Evolutionary conservation across 2,329 filamentous ascomycete genomes (phyloP).

Genomic region (Triangularia setosa): DNA sequence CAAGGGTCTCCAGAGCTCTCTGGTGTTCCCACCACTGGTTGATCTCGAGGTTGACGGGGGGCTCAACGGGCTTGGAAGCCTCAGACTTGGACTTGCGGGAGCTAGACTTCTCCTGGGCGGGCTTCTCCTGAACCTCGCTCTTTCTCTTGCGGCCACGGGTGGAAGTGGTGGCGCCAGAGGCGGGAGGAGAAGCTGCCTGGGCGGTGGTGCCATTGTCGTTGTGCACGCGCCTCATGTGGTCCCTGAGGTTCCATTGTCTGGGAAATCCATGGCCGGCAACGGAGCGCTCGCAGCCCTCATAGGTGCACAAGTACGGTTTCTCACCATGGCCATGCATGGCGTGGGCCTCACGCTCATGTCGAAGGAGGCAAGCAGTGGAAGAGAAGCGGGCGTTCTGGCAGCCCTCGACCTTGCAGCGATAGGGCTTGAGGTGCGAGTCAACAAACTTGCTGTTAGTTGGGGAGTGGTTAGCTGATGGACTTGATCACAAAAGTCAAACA

Average conservation of each 20-base stretch:
- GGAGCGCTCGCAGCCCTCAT: conserved; percentile 81
- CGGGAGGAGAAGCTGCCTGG: conserved; percentile 38
- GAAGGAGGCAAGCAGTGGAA: conserved; percentile 88
- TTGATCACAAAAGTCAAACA: conserved; percentile 11
- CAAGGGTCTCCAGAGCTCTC: conserved; percentile 57
- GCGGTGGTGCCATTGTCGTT: conserved; percentile 42
- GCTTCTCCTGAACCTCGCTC: conserved; percentile 45
- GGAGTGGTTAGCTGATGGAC: conserved; percentile 17
- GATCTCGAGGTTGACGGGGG: conserved; percentile 20
- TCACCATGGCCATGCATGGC: conserved; percentile 93
- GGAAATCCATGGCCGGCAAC: conserved; percentile 84
- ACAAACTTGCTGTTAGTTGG: conserved; percentile 74
- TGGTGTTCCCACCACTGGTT: conserved; percentile 61
- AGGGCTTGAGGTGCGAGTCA: conserved; percentile 94
- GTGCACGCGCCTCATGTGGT: conserved; percentile 97
- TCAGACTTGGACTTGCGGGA: conserved; percentile 41
- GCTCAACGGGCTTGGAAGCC: conserved; percentile 23
- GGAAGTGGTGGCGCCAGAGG: conserved; percentile 30
- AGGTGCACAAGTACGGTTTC: conserved; percentile 86
- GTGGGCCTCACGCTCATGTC: conserved; percentile 93
- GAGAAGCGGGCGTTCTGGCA: conserved; percentile 89
- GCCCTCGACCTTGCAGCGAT: conserved; percentile 81
- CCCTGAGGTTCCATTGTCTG: conserved; percentile 89
- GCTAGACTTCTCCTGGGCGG: conserved; percentile 30
- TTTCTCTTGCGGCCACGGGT: conserved; percentile 56